These are phyloP conservation scores for Carex cristatella DNA, from an alignment of 176 grass and related monocot genomes.

Conservation along the genomic window DNA sequence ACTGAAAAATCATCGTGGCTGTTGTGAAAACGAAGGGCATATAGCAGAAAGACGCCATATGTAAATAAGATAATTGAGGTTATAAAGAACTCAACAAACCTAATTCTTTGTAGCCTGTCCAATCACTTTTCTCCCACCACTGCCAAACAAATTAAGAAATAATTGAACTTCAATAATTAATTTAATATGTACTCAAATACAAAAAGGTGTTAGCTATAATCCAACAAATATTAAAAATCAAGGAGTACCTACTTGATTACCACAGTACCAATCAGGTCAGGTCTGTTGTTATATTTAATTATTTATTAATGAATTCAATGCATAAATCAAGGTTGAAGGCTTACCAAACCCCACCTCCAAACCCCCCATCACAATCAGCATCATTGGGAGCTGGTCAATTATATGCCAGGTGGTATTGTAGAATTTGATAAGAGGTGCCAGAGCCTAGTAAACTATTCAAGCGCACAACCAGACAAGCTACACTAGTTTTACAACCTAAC, in stretches of 20 bases:
- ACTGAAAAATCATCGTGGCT: background rate
- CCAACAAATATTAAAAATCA: background rate
- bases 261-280: background rate
- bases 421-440: background rate
- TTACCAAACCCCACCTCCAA: background rate
- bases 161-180: background rate
- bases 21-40: background rate
- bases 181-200: background rate
- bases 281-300: background rate
- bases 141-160: slow-evolving; percentile 42
- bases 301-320: background rate
- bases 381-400: background rate
- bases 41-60: background rate
- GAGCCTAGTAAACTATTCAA: background rate
- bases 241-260: background rate
- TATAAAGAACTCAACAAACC: slow-evolving; percentile 43
- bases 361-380: background rate
- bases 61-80: slow-evolving; percentile 7
- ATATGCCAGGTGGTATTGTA: background rate
- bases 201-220: background rate
- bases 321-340: background rate
- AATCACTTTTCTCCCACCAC: slow-evolving; percentile 99
- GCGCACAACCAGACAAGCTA: background rate
- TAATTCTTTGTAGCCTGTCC: slow-evolving; percentile 98
- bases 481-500: background rate